phyloP scores from a whole-genome alignment of 805 yeast species.

The Pichia heedii region DNA sequence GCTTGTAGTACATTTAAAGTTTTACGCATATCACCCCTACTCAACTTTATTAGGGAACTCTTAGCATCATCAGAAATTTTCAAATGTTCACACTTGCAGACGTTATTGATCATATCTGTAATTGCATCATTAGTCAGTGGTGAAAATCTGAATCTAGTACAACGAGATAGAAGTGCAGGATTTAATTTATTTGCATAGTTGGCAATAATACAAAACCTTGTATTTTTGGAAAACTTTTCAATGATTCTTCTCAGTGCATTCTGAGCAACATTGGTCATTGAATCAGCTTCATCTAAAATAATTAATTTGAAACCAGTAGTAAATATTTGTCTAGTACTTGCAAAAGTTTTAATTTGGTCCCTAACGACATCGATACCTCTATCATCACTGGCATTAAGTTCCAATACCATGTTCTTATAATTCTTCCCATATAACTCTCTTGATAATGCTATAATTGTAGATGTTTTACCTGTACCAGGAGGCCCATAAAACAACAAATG shows the following conservation, averaged over 20 bases:
- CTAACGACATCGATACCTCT: conserved; percentile 98
- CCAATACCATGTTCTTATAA: conserved; percentile 83
- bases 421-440: conserved; percentile 75
- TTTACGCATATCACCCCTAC: conserved; percentile 96
- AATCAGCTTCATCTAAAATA: conserved; percentile 93
- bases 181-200: conserved; percentile 92
- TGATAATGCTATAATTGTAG: conserved; percentile 82
- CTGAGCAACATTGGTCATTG: conserved; percentile 85
- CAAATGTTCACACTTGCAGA: conserved; percentile 60
- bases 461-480: conserved; percentile 90
- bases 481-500: conserved; percentile 93
- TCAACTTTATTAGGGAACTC: conserved; percentile 54
- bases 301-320: conserved; percentile 77
- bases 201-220: conserved; percentile 93
- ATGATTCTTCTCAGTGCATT: conserved; percentile 76
- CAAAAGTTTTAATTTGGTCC: conserved; percentile 93
- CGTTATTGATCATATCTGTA: conserved; percentile 55
- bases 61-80: conserved; percentile 51
- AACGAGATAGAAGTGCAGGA: conserved; percentile 89
- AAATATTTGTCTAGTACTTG: conserved; percentile 91
- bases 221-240: conserved; percentile 87
- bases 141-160: conserved; percentile 89
- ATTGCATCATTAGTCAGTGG: conserved; percentile 70
- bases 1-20: conserved; percentile 93
- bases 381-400: conserved; percentile 93